A percentile compares a stretch with the other conserved stretches of the same genome.
Evolutionary conservation across 192 early-diverging fungal genomes (phyloP).

Genomic region (Coemansia brasiliensis): DNA sequence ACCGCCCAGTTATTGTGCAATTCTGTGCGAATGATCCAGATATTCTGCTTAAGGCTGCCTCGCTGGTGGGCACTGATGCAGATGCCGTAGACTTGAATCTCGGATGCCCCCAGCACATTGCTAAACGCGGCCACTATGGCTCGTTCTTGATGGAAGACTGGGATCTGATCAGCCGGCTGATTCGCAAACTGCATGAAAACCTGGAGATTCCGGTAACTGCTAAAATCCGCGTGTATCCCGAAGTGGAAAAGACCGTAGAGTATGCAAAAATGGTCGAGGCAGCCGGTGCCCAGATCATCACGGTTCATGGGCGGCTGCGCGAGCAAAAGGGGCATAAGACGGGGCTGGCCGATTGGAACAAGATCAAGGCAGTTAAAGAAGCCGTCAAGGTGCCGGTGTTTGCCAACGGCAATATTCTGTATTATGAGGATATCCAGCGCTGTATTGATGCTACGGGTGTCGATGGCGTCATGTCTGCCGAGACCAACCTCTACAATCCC

Average conservation of each 20-base stretch:
- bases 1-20: slow-evolving; percentile 86
- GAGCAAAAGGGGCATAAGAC: slow-evolving; percentile 98
- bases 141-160: slow-evolving; percentile 94
- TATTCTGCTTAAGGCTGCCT: slow-evolving; percentile 76
- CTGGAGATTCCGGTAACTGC: slow-evolving; percentile 88
- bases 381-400: slow-evolving; percentile 87
- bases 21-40: slow-evolving; percentile 98
- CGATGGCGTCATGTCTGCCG: slow-evolving; percentile 95
- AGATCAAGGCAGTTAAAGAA: slow-evolving; percentile 82
- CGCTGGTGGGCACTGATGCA: slow-evolving; percentile 76
- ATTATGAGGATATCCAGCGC: slow-evolving; percentile 81
- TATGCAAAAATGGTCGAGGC: slow-evolving; percentile 97
- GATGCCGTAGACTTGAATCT: slow-evolving; percentile 96
- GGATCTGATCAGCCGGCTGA: slow-evolving; percentile 64
- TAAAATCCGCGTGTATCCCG: slow-evolving; percentile 92
- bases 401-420: slow-evolving; percentile 98
- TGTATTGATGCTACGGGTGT: slow-evolving; percentile 84
- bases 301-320: slow-evolving; percentile 91
- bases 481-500: slow-evolving; percentile 85
- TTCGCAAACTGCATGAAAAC: slow-evolving; percentile 75
- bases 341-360: slow-evolving; percentile 93
- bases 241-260: slow-evolving; percentile 83
- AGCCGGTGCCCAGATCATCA: slow-evolving; percentile 88
- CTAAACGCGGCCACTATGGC: slow-evolving; percentile 87
- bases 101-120: slow-evolving; percentile 97